Evolutionary conservation across 169 alveolate species (phyloP).

Genomic region (Plasmodium cynomolgi): DNA sequence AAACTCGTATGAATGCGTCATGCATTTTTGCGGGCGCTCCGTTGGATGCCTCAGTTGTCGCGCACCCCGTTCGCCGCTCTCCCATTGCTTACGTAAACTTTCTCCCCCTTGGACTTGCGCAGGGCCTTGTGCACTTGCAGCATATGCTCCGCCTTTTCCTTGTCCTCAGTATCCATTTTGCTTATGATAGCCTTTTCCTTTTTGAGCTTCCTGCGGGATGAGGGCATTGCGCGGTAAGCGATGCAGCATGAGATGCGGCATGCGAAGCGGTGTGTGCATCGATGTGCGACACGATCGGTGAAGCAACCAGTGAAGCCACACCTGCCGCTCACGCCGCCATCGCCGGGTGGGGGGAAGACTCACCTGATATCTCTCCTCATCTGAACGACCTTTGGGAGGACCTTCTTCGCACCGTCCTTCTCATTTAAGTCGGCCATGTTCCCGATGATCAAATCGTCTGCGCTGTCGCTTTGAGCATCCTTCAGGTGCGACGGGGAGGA

Average conservation of each 20-base stretch:
- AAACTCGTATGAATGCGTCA: not conserved
- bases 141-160: slow-evolving; percentile 34
- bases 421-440: slow-evolving; percentile 27
- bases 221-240: no score
- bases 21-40: not conserved
- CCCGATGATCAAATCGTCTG: slow-evolving; percentile 51
- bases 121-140: slow-evolving; percentile 36
- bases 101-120: slow-evolving; percentile 51
- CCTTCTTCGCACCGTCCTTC: not conserved
- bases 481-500: not conserved
- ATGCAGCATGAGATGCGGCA: not conserved
- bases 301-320: not conserved
- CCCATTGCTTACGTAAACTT: slow-evolving; percentile 36
- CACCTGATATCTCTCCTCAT: slow-evolving; percentile 26
- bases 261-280: not conserved
- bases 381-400: slow-evolving; percentile 24
- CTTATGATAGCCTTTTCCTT: slow-evolving; percentile 37
- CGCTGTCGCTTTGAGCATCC: slow-evolving; percentile 5
- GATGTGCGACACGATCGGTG: not conserved
- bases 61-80: not conserved
- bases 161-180: slow-evolving; percentile 14
- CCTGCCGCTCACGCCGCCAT: not conserved
- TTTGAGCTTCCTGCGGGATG: slow-evolving; percentile 5
- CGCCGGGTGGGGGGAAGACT: not conserved
- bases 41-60: not conserved